Evolutionary conservation across 2,329 filamentous ascomycete genomes (phyloP), one percentile per base, ranked within the genome.

Genomic region (Aschersonia sp.): DNA sequence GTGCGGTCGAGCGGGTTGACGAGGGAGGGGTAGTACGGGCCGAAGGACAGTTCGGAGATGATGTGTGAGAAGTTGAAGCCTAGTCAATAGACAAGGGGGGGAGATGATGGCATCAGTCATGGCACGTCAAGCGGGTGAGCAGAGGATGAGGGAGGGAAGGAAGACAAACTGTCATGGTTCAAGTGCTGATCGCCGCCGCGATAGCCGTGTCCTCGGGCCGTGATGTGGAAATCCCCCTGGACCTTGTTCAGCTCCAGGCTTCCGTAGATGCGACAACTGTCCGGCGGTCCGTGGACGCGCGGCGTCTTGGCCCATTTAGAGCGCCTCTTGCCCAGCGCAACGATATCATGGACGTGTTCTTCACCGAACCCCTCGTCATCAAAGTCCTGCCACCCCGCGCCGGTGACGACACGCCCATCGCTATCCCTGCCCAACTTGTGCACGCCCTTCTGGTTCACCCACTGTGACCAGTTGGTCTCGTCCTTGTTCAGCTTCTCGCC

Each of bases 51-150:
- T 66, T 98, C 92, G 58, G 85, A 89, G 70, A 98, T 80, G 64
- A 95, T 83, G 70, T 98, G 92, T 32, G 88, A 91, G 74, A 98
- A 98, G 75, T 98, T 97, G 76, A 98, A 96, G 29, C 75, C 86
- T 91, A 56, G 12, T 5, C 9, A 9, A n/a, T 7, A n/a, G 9
- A 40, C 4, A 9, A 29, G 28, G 9, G 12, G 43, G 43, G 6
- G 20, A n/a, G n/a, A 42, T 42, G 20, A 10, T 28, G 9, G 10
- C 7, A 35, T 4, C 5, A 45, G 6, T 32, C n/a, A 12, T 4
- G 3, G 40, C 9, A 12, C 5, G 40, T 20, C 20, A 20, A 20
- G 20, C 20, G 35, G 40, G 9, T 30, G 31, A 32, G n/a, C 30
- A 28, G 40, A 9, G 9, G 51, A 46, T 44, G 29, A 44, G 29